These are phyloP conservation scores for Dryas drummondii DNA, from an alignment of 306 rosid species.

Conservation along the genomic window DNA sequence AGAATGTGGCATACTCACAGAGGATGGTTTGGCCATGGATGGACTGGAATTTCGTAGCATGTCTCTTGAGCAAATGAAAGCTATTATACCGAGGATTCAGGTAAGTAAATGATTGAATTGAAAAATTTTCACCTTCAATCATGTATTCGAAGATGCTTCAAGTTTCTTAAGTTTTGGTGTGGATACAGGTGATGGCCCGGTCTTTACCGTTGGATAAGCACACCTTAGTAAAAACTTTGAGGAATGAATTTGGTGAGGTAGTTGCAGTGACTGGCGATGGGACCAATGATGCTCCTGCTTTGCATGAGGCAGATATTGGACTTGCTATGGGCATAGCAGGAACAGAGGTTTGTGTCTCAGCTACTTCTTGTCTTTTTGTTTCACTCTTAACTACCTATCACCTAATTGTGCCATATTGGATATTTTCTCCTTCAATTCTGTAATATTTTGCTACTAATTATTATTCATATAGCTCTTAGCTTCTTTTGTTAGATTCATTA, in stretches of 20 bases:
- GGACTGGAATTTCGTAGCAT: constrained; percentile 62
- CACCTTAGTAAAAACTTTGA: constrained; percentile 67
- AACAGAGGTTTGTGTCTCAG: constrained; percentile 66
- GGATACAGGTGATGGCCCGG: constrained; percentile 90
- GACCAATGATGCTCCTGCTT: constrained; percentile 95
- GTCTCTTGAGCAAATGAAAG: constrained; percentile 59
- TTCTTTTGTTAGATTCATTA: too few relatives aligned
- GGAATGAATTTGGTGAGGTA: constrained; percentile 67
- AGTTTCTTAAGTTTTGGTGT: constrained; percentile 29
- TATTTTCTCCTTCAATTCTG: background rate
- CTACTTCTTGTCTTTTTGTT: background rate
- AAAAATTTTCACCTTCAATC: constrained; percentile 20
- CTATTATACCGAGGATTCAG: constrained; percentile 77
- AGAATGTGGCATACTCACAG: constrained; percentile 93
- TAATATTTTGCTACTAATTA: background rate
- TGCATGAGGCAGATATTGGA: constrained; percentile 94
- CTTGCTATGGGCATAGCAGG: constrained; percentile 99
- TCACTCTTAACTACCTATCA: background rate
- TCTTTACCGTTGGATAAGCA: constrained; percentile 83
- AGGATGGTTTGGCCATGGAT: constrained; percentile 73
- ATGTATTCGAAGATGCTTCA: constrained; percentile 14
- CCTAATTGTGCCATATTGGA: background rate
- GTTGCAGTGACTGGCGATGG: constrained; percentile 99
- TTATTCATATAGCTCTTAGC: background rate
- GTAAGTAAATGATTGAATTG: constrained; percentile 36